phyloP scores from a whole-genome alignment of 2,329 filamentous ascomycete species.

The Chalaropsis ovoidea region DNA sequence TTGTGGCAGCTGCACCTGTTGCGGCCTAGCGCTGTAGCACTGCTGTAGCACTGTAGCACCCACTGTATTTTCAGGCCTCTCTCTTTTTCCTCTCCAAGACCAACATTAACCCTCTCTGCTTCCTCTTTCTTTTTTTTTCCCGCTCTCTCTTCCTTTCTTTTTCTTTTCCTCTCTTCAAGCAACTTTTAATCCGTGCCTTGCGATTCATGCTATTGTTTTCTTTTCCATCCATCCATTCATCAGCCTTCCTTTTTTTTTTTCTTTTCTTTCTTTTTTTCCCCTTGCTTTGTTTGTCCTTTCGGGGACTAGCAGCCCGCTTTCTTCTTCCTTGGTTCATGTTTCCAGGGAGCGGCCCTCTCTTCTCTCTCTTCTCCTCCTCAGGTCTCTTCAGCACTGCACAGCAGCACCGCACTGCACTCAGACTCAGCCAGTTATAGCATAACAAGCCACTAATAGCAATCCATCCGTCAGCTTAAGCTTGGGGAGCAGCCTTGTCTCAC shows the following conservation, averaged over 20 bases:
- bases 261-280: background rate
- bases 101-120: no score
- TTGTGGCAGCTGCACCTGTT: background rate
- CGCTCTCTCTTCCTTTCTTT: slow-evolving; percentile 8
- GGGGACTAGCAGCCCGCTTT: background rate
- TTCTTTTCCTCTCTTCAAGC: background rate
- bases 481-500: slow-evolving; percentile 8
- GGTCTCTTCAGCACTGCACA: background rate
- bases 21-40: background rate
- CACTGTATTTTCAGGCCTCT: background rate
- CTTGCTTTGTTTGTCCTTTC: background rate
- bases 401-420: background rate
- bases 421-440: background rate
- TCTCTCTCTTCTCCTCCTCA: no score
- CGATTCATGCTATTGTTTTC: slow-evolving; percentile 4
- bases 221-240: background rate
- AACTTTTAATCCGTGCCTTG: slow-evolving; percentile 2
- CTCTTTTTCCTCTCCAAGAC: no score
- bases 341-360: background rate
- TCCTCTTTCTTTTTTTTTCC: background rate
- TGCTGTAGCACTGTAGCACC: background rate
- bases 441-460: slow-evolving; percentile 9
- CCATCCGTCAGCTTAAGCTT: slow-evolving; percentile 1
- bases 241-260: background rate
- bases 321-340: background rate